Conservation (phyloP, 768 basidiomycete species). For the Boletus reticulatus region DNA sequence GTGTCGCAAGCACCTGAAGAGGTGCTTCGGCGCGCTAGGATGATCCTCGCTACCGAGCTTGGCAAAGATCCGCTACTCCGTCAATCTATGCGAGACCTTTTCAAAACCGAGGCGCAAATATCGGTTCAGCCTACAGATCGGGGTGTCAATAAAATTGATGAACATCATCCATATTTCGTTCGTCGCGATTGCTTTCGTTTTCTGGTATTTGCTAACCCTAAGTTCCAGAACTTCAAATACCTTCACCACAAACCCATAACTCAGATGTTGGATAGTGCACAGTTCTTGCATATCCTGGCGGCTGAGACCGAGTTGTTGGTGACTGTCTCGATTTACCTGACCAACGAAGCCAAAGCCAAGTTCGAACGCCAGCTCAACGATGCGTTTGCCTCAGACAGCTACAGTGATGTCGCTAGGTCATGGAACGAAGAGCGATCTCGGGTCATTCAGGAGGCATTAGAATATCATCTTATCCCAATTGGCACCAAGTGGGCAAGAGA, state of each 20-base stretch:
- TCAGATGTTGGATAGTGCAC: conserved; percentile 67
- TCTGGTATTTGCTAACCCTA: conserved; percentile 3
- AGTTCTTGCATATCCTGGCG: conserved; percentile 87
- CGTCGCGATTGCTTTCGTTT: conserved; percentile 25
- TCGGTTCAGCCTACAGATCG: conserved; percentile 86
- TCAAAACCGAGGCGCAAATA: conserved; percentile 72
- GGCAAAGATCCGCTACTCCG: conserved; percentile 90
- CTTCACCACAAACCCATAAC: conserved; percentile 72
- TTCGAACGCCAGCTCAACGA: conserved; percentile 77
- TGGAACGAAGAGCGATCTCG: conserved; percentile 89
- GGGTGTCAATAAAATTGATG: conserved; percentile 74
- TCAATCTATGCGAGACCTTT: conserved; percentile 70
- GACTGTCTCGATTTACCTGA: conserved; percentile 67
- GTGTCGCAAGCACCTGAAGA: conserved; percentile 63
- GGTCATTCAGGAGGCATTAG: conserved; percentile 75
- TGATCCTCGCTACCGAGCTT: conserved; percentile 87
- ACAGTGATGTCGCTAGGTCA: conserved; percentile 78
- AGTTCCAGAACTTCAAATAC: conserved; percentile 88
- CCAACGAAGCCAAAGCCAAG: conserved; percentile 55
- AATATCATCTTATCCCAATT: conserved; percentile 79
- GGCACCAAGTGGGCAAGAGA: conserved; percentile 89
- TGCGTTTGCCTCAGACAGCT: conserved; percentile 81
- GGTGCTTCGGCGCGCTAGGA: conserved; percentile 67
- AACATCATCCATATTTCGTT: conserved; percentile 71
- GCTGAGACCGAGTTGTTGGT: conserved; percentile 91